These are phyloP conservation scores for Phytophthora hybrid DNA, from an alignment of 352 stramenopile species.

Conservation along the genomic window DNA sequence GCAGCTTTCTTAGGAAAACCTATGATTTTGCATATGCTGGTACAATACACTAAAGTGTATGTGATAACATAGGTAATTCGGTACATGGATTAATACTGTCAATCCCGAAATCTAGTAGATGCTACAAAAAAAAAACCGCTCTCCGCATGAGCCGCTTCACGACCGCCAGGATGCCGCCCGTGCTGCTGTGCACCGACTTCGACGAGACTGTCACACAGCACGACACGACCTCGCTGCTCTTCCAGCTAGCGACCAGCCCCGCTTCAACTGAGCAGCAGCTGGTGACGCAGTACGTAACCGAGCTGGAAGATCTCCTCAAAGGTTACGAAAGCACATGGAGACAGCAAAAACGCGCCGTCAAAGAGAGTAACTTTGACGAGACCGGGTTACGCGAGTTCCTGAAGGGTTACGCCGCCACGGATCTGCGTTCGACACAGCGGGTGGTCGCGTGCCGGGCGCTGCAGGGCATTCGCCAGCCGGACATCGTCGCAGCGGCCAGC, in stretches of 20 bases:
- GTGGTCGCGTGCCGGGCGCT: constrained; percentile 48
- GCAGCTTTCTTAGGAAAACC: not conserved
- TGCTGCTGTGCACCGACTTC: constrained; percentile 78
- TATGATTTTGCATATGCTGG: not conserved
- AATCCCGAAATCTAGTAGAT: too few species aligned
- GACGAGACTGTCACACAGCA: constrained; percentile 71
- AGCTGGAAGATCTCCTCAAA: constrained; percentile 31
- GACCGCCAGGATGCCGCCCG: not conserved
- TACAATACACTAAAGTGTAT: too few species aligned
- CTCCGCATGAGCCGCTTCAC: not conserved
- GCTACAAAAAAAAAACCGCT: too few species aligned
- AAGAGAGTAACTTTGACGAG: constrained; percentile 38
- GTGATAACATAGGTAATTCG: too few species aligned
- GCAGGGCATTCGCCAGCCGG: constrained; percentile 38
- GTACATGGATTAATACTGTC: too few species aligned
- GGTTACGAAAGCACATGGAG: constrained; percentile 20
- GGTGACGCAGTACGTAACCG: constrained; percentile 46
- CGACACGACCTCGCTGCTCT: constrained; percentile 71
- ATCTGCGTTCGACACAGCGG: constrained; percentile 59
- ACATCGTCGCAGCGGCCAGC: constrained; percentile 16
- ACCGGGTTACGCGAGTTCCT: constrained; percentile 52
- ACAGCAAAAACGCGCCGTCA: not conserved
- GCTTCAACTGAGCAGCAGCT: constrained; percentile 31
- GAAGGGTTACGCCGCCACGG: constrained; percentile 46
- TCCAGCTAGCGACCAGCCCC: constrained; percentile 37